phyloP scores from a whole-genome alignment of 1,284 basidiomycete species.

The Marasmius fiardii region DNA sequence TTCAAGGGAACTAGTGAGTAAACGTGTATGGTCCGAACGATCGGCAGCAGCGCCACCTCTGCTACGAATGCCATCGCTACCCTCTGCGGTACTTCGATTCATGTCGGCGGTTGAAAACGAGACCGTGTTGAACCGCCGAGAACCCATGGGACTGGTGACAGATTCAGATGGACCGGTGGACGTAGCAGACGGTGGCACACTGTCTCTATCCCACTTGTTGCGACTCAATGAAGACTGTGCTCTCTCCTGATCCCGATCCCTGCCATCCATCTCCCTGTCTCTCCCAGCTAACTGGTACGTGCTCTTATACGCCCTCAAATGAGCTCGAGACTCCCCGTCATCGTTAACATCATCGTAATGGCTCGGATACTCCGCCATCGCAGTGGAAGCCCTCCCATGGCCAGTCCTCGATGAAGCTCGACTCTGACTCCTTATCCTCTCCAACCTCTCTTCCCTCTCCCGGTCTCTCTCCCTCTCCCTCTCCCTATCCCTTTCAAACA shows the following conservation, averaged over 20 bases:
- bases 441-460: constrained; percentile 18
- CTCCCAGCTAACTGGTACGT: constrained; percentile 20
- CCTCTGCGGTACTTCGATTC: constrained; percentile 3
- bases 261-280: constrained; percentile 17
- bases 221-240: constrained; percentile 16
- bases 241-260: constrained; percentile 18
- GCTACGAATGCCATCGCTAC: constrained; percentile 2
- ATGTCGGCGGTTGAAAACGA: neutral
- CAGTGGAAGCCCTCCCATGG: neutral
- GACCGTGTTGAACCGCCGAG: constrained; percentile 9
- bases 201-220: neutral
- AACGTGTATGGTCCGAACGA: constrained; percentile 55
- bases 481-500: constrained; percentile 12
- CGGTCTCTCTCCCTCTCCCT: constrained; percentile 23
- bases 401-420: neutral
- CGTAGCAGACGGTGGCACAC: neutral
- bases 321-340: constrained; percentile 13
- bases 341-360: constrained; percentile 4
- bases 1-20: constrained; percentile 64
- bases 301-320: constrained; percentile 26
- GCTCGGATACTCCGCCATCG: neutral
- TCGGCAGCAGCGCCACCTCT: constrained; percentile 14
- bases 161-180: neutral
- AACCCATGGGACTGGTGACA: constrained; percentile 27
- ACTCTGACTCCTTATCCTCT: constrained; percentile 9